These are phyloP conservation scores for Papiliotrema fonsecae DNA, from an alignment of 1,284 basidiomycete genomes.

Conservation along the genomic window DNA sequence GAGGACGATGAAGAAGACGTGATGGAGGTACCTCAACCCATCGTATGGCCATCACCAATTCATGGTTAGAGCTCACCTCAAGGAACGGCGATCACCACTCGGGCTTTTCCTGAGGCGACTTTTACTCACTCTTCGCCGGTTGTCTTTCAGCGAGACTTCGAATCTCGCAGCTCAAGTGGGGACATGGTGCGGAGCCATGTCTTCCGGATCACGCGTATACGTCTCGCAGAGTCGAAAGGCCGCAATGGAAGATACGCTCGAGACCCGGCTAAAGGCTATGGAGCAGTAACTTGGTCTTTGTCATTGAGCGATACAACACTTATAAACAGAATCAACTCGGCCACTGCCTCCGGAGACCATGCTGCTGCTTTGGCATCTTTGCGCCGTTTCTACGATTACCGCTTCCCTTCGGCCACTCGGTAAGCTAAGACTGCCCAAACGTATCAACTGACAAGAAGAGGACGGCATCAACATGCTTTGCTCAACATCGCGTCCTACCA, in stretches of 20 bases:
- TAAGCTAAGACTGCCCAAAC: constrained; percentile 3
- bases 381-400: constrained; percentile 45
- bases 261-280: constrained; percentile 27
- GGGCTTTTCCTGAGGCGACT: constrained; percentile 38
- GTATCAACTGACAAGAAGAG: constrained; percentile 10
- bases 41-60: constrained; percentile 12
- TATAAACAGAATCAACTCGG: constrained; percentile 23
- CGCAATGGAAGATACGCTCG: constrained; percentile 31
- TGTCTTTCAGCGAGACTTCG: constrained; percentile 39
- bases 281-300: constrained; percentile 21
- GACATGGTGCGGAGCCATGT: constrained; percentile 31
- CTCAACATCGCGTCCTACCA: constrained; percentile 45
- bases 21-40: constrained; percentile 23
- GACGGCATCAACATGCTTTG: constrained; percentile 44
- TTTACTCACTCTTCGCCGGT: constrained; percentile 29
- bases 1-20: constrained; percentile 33
- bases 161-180: constrained; percentile 28
- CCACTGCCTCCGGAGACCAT: constrained; percentile 37
- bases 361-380: constrained; percentile 33
- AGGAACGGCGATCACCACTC: constrained; percentile 38
- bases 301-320: background rate
- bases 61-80: background rate
- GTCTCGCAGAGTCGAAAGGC: constrained; percentile 9
- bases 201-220: background rate
- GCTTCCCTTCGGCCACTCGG: constrained; percentile 30